phyloP scores from a whole-genome alignment of 2,329 filamentous ascomycete species.

The Hortaea sp. region DNA sequence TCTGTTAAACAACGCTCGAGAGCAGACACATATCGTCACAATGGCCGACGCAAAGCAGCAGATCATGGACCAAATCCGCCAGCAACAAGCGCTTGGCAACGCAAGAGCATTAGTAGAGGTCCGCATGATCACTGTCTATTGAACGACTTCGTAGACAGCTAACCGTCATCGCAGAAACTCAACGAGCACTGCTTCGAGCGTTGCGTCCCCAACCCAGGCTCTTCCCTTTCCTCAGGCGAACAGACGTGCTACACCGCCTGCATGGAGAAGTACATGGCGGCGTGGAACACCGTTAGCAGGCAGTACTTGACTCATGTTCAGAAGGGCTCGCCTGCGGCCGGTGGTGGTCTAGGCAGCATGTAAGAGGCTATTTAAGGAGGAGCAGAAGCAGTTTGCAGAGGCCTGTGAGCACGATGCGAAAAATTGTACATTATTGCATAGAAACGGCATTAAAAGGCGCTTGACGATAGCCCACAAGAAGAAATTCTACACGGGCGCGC shows the following conservation, averaged over 20 bases:
- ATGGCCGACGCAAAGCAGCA: slow-evolving; percentile 36
- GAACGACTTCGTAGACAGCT: background rate
- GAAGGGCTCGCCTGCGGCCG: slow-evolving; percentile 20
- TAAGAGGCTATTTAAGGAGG: background rate
- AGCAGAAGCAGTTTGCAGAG: background rate
- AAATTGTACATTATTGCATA: too few relatives aligned
- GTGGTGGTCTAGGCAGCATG: slow-evolving; percentile 9
- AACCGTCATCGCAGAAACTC: slow-evolving; percentile 33
- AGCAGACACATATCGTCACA: background rate
- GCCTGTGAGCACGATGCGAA: background rate
- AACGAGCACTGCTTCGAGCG: slow-evolving; percentile 49
- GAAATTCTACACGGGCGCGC: too few relatives aligned
- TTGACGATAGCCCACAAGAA: too few relatives aligned
- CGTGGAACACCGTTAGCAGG: slow-evolving; percentile 42
- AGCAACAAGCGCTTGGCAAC: slow-evolving; percentile 43
- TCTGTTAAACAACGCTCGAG: too few relatives aligned
- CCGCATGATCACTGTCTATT: slow-evolving; percentile 2
- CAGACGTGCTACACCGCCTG: slow-evolving; percentile 40
- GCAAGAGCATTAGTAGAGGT: slow-evolving; percentile 42
- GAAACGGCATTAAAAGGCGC: too few relatives aligned
- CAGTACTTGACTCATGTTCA: slow-evolving; percentile 42
- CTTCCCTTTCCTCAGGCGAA: slow-evolving; percentile 41
- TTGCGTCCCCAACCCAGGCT: slow-evolving; percentile 43
- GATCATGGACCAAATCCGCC: slow-evolving; percentile 43
- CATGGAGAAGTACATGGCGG: slow-evolving; percentile 48